These are phyloP conservation scores for Scutellaria barbata DNA, from an alignment of 257 asterid genomes.

Conservation along the genomic window DNA sequence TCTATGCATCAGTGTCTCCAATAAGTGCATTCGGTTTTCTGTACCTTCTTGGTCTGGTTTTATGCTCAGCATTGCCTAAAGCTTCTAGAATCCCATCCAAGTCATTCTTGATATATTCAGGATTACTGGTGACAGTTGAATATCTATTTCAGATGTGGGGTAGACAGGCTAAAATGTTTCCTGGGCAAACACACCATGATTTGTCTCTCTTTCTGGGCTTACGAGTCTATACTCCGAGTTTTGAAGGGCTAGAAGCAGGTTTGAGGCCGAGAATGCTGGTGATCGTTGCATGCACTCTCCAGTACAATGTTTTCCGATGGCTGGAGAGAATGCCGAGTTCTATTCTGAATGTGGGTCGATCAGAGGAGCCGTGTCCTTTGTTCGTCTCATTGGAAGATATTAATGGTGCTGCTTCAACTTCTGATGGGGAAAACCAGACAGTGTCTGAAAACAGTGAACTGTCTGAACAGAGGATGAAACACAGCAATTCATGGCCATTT, in stretches of 20 bases:
- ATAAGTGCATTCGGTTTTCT: constrained; percentile 83
- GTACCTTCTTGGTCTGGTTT: constrained; percentile 83
- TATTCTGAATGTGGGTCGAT: constrained; percentile 52
- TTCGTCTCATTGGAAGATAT: constrained; percentile 73
- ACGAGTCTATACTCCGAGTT: constrained; percentile 60
- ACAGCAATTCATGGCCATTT: constrained; percentile 61
- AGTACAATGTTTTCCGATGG: constrained; percentile 92
- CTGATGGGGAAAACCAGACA: constrained; percentile 51
- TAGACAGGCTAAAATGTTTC: constrained; percentile 81
- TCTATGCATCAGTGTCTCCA: constrained; percentile 89
- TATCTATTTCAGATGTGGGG: constrained; percentile 99
- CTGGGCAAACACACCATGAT: constrained; percentile 79
- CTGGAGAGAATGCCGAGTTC: constrained; percentile 69
- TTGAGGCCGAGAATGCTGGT: constrained; percentile 89
- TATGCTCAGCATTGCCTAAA: constrained; percentile 76
- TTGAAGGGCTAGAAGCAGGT: constrained; percentile 86
- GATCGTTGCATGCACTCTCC: constrained; percentile 91
- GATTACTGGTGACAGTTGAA: constrained; percentile 74
- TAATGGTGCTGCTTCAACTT: constrained; percentile 41
- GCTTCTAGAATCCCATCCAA: constrained; percentile 91
- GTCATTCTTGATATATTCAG: constrained; percentile 75
- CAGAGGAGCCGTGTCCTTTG: constrained; percentile 91
- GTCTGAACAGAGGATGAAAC: constrained; percentile 45
- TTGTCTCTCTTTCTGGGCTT: constrained; percentile 78
- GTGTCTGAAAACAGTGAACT: constrained; percentile 47